Evolutionary conservation across 306 rosid species (phyloP).

Genomic region (Medicago lupulina): DNA sequence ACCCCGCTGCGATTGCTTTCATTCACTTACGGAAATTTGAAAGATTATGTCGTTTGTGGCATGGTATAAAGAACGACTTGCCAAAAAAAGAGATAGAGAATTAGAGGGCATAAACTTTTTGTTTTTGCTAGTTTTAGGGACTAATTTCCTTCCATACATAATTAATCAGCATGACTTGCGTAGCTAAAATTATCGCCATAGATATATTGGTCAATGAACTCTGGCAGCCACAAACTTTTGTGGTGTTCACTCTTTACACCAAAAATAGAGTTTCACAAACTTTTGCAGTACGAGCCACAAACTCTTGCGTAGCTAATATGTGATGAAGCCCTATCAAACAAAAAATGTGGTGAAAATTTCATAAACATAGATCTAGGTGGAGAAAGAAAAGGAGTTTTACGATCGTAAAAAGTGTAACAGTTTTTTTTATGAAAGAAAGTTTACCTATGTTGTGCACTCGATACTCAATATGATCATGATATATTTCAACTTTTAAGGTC

Average conservation of each 20-base stretch:
- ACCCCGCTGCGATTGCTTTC: conserved; percentile 44
- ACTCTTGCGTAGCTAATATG: no score
- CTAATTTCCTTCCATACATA: neutral
- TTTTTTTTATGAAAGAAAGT: no score
- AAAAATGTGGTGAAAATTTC: no score
- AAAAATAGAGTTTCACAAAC: neutral
- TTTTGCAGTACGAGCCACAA: no score
- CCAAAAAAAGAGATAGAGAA: neutral
- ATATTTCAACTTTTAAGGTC: no score
- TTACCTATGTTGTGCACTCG: no score
- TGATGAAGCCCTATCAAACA: no score
- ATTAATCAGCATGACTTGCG: conserved; percentile 36
- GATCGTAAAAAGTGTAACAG: no score
- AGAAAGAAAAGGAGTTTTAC: no score
- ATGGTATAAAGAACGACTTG: conserved; percentile 23
- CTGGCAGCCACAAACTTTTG: neutral
- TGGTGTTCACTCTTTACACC: conserved; percentile 26
- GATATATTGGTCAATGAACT: neutral
- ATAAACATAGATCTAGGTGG: no score
- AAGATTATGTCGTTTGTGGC: conserved; percentile 29
- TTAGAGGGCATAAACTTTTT: neutral
- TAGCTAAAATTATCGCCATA: neutral
- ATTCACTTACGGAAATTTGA: conserved; percentile 40
- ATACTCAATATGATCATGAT: no score
- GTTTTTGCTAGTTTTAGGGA: conserved; percentile 20